These are phyloP conservation scores for Baudoinia panamericana DNA, from an alignment of 495 filamentous ascomycete genomes.

Conservation along the genomic window DNA sequence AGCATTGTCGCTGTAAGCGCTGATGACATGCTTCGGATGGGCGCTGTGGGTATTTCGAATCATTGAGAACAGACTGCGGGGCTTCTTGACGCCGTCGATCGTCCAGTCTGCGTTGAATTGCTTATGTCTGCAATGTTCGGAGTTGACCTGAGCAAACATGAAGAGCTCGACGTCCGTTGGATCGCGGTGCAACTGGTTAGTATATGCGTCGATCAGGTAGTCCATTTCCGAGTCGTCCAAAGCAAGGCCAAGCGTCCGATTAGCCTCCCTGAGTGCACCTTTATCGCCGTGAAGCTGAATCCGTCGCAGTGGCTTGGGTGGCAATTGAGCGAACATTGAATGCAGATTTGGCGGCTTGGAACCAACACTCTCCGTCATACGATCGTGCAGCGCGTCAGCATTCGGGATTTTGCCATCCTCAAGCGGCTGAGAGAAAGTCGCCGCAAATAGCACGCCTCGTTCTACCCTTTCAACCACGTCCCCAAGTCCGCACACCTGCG, in stretches of 20 bases:
- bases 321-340: constrained; percentile 65
- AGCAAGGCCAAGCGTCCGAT: constrained; percentile 67
- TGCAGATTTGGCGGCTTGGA: constrained; percentile 50
- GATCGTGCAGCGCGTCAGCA: constrained; percentile 66
- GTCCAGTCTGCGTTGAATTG: constrained; percentile 96
- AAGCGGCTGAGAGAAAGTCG: constrained; percentile 44
- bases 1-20: constrained; percentile 95
- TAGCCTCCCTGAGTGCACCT: constrained; percentile 65
- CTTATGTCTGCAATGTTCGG: constrained; percentile 63
- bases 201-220: constrained; percentile 80
- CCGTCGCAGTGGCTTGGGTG: constrained; percentile 54
- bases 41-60: constrained; percentile 82
- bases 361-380: constrained; percentile 79
- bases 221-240: constrained; percentile 82
- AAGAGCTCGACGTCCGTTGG: constrained; percentile 91
- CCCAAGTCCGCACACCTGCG: constrained; percentile 75
- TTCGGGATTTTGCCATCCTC: constrained; percentile 40
- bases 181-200: constrained; percentile 51
- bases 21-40: constrained; percentile 67
- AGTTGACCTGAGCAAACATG: constrained; percentile 98
- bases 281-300: constrained; percentile 60
- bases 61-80: constrained; percentile 77
- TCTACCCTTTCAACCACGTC: constrained; percentile 69
- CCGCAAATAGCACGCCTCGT: constrained; percentile 59
- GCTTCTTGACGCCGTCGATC: constrained; percentile 77